These are phyloP conservation scores for Aspergillus phoenicis DNA, from an alignment of 2,329 filamentous ascomycete genomes.

Conservation along the genomic window DNA sequence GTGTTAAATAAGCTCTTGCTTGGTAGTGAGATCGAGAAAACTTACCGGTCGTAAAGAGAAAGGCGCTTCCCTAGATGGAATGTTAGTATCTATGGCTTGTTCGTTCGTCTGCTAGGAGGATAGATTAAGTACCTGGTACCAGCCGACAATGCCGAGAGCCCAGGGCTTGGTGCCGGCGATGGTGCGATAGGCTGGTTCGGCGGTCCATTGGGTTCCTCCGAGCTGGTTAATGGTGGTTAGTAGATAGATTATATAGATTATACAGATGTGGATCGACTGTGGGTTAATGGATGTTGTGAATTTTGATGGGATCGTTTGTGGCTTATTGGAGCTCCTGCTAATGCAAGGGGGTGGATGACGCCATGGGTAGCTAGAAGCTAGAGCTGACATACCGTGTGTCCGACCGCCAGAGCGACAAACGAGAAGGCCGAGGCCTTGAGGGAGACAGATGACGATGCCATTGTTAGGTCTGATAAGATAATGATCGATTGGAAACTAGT, in stretches of 20 bases:
- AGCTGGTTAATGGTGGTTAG: not conserved
- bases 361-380: too few species aligned
- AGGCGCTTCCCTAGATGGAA: not conserved
- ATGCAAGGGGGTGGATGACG: too few species aligned
- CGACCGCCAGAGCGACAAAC: too few species aligned
- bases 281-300: too few species aligned
- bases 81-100: not conserved
- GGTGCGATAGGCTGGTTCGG: not conserved
- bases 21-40: not conserved
- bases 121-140: not conserved
- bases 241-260: not conserved
- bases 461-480: too few species aligned
- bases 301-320: too few species aligned
- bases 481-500: too few species aligned
- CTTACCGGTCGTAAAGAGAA: not conserved
- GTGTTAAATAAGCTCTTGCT: not conserved
- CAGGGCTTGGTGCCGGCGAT: slow-evolving; percentile 2
- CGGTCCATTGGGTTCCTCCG: slow-evolving; percentile 4
- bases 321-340: too few species aligned
- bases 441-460: too few species aligned
- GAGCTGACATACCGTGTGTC: too few species aligned
- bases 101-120: not conserved
- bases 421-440: too few species aligned
- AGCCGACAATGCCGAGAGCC: slow-evolving; percentile 4
- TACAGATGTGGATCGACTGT: too few species aligned